A percentile compares a stretch with the other conserved stretches of the same genome.
Conservation (phyloP, 2,329 filamentous ascomycete species). For the Tricladium varicosporioides region DNA sequence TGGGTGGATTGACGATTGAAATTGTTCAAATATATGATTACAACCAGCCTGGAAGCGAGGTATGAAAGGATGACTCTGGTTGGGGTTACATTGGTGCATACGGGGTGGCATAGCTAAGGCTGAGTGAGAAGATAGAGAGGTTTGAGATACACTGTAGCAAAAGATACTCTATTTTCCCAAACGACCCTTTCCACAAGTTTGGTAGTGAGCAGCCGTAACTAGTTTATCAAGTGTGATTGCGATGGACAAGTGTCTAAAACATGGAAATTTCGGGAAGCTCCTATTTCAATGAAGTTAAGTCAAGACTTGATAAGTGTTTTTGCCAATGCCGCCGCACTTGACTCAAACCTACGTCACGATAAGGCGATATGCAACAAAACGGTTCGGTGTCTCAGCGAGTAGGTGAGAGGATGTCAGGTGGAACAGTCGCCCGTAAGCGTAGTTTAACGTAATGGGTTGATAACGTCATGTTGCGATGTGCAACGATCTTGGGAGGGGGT, state of each 20-base stretch:
- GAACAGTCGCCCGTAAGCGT: neutral
- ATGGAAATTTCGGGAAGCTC: neutral
- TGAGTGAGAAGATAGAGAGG: neutral
- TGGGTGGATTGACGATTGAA: conserved; percentile 14
- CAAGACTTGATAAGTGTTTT: too few relatives aligned
- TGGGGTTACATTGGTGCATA: conserved; percentile 1
- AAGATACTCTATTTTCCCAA: neutral
- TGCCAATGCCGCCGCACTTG: neutral
- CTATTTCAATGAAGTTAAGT: neutral
- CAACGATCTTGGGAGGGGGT: too few relatives aligned
- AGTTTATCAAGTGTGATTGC: neutral
- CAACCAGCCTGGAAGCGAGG: conserved; percentile 28
- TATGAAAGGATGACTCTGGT: conserved; percentile 23
- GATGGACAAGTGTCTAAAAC: neutral
- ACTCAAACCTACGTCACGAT: neutral
- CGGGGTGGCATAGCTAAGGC: neutral
- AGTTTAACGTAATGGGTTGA: neutral
- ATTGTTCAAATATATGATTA: conserved; percentile 28
- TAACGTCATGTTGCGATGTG: too few relatives aligned
- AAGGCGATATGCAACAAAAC: neutral
- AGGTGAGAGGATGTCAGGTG: neutral
- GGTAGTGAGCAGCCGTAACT: neutral
- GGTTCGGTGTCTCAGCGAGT: neutral
- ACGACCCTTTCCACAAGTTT: neutral
- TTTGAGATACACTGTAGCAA: conserved; percentile 2